Evolutionary conservation across 2,329 filamentous ascomycete species (phyloP), one percentile per base, ranked within the genome.

Genomic region (Cladosporium austrohemisphaericum): DNA sequence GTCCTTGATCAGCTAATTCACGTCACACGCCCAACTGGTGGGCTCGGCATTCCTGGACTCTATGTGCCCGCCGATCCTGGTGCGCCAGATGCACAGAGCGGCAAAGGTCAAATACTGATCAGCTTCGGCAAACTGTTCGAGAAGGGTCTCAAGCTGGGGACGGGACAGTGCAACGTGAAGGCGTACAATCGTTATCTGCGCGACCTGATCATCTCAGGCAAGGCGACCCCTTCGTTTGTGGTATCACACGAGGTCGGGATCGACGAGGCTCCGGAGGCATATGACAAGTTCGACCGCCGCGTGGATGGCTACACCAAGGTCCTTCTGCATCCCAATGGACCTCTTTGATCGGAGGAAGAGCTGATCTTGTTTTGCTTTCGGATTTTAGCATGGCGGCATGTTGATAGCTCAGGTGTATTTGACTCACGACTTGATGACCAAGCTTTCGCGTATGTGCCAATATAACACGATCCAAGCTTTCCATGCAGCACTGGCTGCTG

Each of bases 241-340:
- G 79, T 85, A 5, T 81, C 77, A 1, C 81, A 85, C 54, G 80
- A 84, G 59, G 78, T 85, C 50, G 71, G 69, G 8, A 76, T 86
- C 18, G 80, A 84, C 2, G 79, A 83, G 18, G 81, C 79, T 0
- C 52, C 55, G 5, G 64, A 67, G 5, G 80, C 80, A 1, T 85
- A 85, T 57, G 74, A 81, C 38, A 85, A 84, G 62, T 85, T 85
- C 58, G 81, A 85, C 60, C 77, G 79, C 65, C 69, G 81, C 41
- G 75, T 83, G 26, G 81, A 85, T 36, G 82, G 83, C 1, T 85
- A 83, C 54, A 84, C 81, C 10, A 85, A 86, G 68, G 81, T 85
- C 10, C 67, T 84, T 51, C 81, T 85, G 51, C 82, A 84, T 60
- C 82, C 81, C 0, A 85, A 85, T 54, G 81, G 81, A 3, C 63